Conservation (phyloP, 768 basidiomycete genomes). For the Suillus sp. region DNA sequence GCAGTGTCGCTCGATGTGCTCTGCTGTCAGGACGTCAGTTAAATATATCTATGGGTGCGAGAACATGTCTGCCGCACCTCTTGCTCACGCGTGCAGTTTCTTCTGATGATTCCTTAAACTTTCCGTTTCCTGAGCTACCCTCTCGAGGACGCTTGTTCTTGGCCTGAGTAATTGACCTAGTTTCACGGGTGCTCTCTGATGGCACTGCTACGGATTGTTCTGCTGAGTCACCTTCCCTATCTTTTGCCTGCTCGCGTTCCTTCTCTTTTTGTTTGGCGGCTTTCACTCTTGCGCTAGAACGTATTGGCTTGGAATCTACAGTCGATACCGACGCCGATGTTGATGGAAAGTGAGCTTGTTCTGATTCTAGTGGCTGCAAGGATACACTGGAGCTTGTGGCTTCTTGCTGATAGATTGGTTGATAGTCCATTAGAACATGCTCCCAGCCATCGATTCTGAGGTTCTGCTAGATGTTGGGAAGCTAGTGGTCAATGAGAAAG, state of each 20-base stretch:
- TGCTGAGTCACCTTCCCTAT: conserved; percentile 53
- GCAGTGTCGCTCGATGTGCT: conserved; percentile 59
- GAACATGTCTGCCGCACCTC: conserved; percentile 49
- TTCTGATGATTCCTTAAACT: conserved; percentile 60
- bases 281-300: conserved; percentile 77
- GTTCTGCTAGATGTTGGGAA: conserved; percentile 23
- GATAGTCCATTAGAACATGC: conserved; percentile 90
- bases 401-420: conserved; percentile 70
- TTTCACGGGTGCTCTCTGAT: conserved; percentile 47
- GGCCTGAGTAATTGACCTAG: conserved; percentile 35
- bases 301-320: conserved; percentile 58
- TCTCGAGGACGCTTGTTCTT: conserved; percentile 58
- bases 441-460: conserved; percentile 78
- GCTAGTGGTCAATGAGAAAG: conserved; percentile 29
- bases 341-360: conserved; percentile 38
- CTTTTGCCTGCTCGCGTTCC: conserved; percentile 54
- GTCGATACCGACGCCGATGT: conserved; percentile 36
- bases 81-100: conserved; percentile 55
- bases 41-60: conserved; percentile 25
- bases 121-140: conserved; percentile 54
- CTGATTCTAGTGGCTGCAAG: conserved; percentile 46
- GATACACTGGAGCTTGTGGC: conserved; percentile 66
- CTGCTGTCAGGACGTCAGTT: conserved; percentile 42
- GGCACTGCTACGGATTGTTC: conserved; percentile 42
- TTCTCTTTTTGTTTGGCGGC: conserved; percentile 70